Evolutionary conservation across 2,329 filamentous ascomycete genomes (phyloP), one percentile per base, ranked within the genome.

Genomic region (Colletotrichum sp.): DNA sequence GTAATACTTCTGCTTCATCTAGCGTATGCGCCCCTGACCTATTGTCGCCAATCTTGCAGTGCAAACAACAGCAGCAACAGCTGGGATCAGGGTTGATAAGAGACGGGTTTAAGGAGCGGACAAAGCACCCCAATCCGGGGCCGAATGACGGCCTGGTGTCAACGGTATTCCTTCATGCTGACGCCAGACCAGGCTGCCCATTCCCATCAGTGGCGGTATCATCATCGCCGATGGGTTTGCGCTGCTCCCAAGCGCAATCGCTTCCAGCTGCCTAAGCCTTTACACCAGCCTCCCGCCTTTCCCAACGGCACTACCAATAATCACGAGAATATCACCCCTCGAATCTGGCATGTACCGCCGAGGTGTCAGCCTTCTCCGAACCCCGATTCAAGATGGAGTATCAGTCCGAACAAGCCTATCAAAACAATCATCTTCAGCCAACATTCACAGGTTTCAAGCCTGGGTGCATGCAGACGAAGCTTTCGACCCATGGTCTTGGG

Each of bases 1-100:
- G 63, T 24, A 73, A 75, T 22, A 44, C 57, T 15, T 72, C 72
- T 75, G 68, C 62, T 44, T 68, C 70, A 73, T 39, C 32, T 22
- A 36, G 60, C 26, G 64, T 55, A 67, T 64, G 64, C 57, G 68
- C 68, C 55, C 62, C 63, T 63, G 39, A 24, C 24, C 22, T 39
- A 64, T 60, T 30, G 65, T 68, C 70, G 71, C 74, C 70, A 76
- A 69, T 69, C 59, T 74, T 30, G 48, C 64, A 68, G 59, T 64
- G 70, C 64, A 65, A 66, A 32, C 70, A 63, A 48, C 34, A 66
- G 63, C 62, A 15, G 36, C 26, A 68, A 30, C 59, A 28, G 28
- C 70, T 44, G 63, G 64, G 70, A 68, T 68, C 70, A 76, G 70
- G 70, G 64, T 28, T 75, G 44, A 28, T 39, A 8, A 30, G 26